phyloP scores from a whole-genome alignment of 2,329 filamentous ascomycete genomes.

The Ascochyta fabae region DNA sequence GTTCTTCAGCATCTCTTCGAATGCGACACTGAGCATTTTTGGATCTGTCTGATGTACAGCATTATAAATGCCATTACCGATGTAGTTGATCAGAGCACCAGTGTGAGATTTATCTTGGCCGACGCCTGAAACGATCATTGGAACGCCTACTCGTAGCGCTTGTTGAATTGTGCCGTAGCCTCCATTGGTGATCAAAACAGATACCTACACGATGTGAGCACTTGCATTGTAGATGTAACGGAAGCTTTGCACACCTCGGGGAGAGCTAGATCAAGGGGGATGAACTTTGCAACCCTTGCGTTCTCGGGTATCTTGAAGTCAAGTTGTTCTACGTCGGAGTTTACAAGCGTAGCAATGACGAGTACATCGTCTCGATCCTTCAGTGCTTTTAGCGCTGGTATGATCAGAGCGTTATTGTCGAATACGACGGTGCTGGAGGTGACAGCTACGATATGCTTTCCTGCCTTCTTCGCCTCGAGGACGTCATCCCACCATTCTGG shows the following conservation, averaged over 20 bases:
- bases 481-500: constrained; percentile 58
- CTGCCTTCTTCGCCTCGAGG: constrained; percentile 47
- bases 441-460: constrained; percentile 52
- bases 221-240: neutral
- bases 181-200: constrained; percentile 56
- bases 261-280: constrained; percentile 57
- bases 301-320: constrained; percentile 48
- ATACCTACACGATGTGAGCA: constrained; percentile 24
- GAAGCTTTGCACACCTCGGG: constrained; percentile 21
- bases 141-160: constrained; percentile 54
- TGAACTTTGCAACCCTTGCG: constrained; percentile 54
- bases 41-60: constrained; percentile 2
- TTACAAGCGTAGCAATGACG: constrained; percentile 45
- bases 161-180: constrained; percentile 58
- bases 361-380: constrained; percentile 50
- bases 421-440: constrained; percentile 55
- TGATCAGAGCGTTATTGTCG: constrained; percentile 51
- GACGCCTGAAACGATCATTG: constrained; percentile 55
- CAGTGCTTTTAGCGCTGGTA: constrained; percentile 55
- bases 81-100: constrained; percentile 27
- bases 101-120: constrained; percentile 52
- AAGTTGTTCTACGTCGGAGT: constrained; percentile 25
- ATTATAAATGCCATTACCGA: constrained; percentile 16
- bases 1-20: constrained; percentile 14
- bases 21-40: neutral